phyloP scores from a whole-genome alignment of 176 grass and related monocot genomes.

The Otatea glauca region DNA sequence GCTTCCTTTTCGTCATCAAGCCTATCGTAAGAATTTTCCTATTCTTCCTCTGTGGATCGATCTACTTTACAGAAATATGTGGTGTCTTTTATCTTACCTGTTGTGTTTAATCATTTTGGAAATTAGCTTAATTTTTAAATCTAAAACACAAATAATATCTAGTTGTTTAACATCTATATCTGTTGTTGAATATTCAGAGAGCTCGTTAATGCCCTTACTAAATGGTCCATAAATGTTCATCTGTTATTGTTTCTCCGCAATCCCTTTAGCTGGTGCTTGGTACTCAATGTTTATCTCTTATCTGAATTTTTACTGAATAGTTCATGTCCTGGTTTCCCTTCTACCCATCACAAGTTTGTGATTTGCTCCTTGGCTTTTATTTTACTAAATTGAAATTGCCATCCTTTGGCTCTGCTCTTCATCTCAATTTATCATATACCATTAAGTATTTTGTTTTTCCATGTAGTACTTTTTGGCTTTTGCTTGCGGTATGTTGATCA shows the following conservation, averaged over 20 bases:
- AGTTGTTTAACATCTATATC: no score
- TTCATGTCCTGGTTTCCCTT: not conserved
- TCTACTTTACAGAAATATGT: no score
- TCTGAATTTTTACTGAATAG: slow-evolving; percentile 1
- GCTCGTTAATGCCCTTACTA: slow-evolving; percentile 30
- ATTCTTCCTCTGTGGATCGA: no score
- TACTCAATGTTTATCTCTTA: not conserved
- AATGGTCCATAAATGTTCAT: not conserved
- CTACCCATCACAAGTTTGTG: not conserved
- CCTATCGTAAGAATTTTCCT: no score
- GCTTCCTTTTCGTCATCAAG: no score
- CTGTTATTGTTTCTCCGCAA: slow-evolving; percentile 23
- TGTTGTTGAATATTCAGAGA: slow-evolving; percentile 16
- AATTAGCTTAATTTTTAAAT: no score
- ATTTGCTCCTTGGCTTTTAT: not conserved
- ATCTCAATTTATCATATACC: not conserved
- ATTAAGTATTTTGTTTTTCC: not conserved
- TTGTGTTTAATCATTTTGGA: no score
- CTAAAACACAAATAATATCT: no score
- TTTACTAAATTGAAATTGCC: not conserved
- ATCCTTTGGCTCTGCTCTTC: not conserved
- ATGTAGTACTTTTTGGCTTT: not conserved
- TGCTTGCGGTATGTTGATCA: slow-evolving; percentile 10
- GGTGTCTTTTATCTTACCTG: no score
- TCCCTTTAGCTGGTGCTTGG: not conserved